phyloP scores from a whole-genome alignment of 1,284 basidiomycete genomes.

The Psilocybe mexicana region DNA sequence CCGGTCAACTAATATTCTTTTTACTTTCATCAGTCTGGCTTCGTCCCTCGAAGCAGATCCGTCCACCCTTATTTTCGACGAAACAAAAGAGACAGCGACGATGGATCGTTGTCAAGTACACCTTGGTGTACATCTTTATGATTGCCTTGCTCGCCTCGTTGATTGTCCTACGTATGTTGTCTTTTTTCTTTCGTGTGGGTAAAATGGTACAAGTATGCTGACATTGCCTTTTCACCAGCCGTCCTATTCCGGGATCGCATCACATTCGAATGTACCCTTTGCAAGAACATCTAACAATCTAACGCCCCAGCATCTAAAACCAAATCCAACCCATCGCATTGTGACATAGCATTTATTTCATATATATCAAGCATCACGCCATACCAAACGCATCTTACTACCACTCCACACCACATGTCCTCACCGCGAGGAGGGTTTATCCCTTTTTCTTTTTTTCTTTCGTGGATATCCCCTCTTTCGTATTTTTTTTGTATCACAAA shows the following conservation, averaged over 20 bases:
- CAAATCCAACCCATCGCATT: slow-evolving; percentile 7
- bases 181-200: neutral
- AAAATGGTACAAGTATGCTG: neutral
- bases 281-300: slow-evolving; percentile 71
- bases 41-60: slow-evolving; percentile 90
- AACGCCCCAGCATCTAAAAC: slow-evolving; percentile 21
- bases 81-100: slow-evolving; percentile 90
- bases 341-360: slow-evolving; percentile 24
- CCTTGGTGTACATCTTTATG: slow-evolving; percentile 81
- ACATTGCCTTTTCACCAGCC: slow-evolving; percentile 41
- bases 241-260: slow-evolving; percentile 70
- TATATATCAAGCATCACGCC: slow-evolving; percentile 1
- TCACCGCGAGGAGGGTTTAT: neutral
- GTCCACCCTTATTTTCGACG: slow-evolving; percentile 92
- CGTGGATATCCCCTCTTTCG: neutral
- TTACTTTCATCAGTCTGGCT: slow-evolving; percentile 75
- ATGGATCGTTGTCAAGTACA: slow-evolving; percentile 89
- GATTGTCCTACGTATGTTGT: slow-evolving; percentile 70
- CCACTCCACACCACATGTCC: neutral
- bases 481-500: slow-evolving; percentile 30
- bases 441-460: slow-evolving; percentile 9
- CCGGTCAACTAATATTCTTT: slow-evolving; percentile 12
- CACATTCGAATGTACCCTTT: slow-evolving; percentile 68
- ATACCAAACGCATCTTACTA: neutral
- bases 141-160: slow-evolving; percentile 83